Conservation (phyloP, 352 stramenopile species). For the Pythium periplocum region DNA sequence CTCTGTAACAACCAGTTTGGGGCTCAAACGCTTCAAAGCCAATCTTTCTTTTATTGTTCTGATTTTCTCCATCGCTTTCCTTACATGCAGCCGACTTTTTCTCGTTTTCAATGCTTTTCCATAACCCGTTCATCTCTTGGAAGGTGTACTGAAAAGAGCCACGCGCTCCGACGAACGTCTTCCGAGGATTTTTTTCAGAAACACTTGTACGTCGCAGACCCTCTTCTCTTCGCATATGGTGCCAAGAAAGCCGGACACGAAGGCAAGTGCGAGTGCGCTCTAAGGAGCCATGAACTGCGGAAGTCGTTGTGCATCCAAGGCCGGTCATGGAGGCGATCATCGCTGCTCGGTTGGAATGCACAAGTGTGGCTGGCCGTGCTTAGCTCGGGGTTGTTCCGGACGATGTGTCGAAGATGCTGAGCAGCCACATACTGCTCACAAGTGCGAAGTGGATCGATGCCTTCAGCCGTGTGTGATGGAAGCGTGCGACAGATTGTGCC, state of each 20-base stretch:
- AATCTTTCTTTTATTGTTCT: no score
- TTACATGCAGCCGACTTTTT: no score
- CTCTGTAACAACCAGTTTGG: no score
- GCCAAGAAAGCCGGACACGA: constrained; percentile 53
- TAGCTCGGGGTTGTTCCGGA: constrained; percentile 29
- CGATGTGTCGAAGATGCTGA: constrained; percentile 52
- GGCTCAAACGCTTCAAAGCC: no score
- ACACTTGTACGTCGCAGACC: constrained; percentile 66
- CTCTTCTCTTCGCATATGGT: constrained; percentile 53
- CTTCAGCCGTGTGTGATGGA: constrained; percentile 56
- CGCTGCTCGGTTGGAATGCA: constrained; percentile 52
- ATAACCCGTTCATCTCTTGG: constrained; percentile 76
- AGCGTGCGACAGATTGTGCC: constrained; percentile 46
- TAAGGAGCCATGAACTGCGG: constrained; percentile 44
- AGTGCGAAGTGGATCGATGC: constrained; percentile 55
- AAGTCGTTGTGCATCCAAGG: constrained; percentile 33
- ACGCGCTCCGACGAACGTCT: constrained; percentile 54
- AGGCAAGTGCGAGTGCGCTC: constrained; percentile 60
- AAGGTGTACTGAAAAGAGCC: constrained; percentile 64
- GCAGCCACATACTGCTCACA: constrained; percentile 43
- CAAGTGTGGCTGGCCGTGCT: constrained; percentile 50
- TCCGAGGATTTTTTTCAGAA: constrained; percentile 56
- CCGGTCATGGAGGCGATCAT: constrained; percentile 37
- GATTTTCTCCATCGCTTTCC: no score
- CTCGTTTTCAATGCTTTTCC: constrained; percentile 26